Percentiles rank a stretch among this genome's conserved stretches.
Conservation (phyloP, 257 asterid genomes). For the Fraxinus anomala region DNA sequence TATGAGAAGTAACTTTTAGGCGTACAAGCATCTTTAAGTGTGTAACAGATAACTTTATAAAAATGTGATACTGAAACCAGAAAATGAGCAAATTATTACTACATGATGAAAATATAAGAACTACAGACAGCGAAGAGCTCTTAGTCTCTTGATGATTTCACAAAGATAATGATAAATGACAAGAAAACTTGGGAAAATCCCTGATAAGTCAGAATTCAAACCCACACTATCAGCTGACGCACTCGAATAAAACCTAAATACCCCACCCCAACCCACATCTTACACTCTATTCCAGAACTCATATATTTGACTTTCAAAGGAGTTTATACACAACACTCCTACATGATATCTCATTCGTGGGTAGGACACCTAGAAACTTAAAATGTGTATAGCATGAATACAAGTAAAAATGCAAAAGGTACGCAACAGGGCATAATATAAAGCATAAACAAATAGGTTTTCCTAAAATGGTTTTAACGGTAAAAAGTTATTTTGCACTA, state of each 20-base stretch:
- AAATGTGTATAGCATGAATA: not conserved
- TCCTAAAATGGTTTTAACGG: not conserved
- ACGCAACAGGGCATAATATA: not conserved
- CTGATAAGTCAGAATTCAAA: not conserved
- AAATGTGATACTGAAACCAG: not conserved
- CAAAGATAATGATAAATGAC: not conserved
- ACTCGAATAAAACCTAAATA: not conserved
- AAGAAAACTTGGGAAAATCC: not conserved
- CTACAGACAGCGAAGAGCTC: not conserved
- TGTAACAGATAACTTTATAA: not conserved
- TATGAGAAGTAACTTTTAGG: not conserved
- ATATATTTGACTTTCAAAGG: not conserved
- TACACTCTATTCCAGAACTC: not conserved
- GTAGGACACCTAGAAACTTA: not conserved
- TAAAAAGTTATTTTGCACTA: not conserved
- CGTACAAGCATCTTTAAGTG: not conserved
- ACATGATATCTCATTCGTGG: not conserved
- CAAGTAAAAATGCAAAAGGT: not conserved
- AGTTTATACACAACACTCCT: not conserved
- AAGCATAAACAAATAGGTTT: not conserved
- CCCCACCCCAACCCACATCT: not conserved
- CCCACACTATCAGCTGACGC: not conserved
- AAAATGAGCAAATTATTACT: not conserved
- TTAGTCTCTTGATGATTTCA: not conserved
- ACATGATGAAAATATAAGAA: not conserved